Evolutionary conservation across 371 early-diverging fungal genomes (phyloP).

Genomic region (Batkoa obscura): DNA sequence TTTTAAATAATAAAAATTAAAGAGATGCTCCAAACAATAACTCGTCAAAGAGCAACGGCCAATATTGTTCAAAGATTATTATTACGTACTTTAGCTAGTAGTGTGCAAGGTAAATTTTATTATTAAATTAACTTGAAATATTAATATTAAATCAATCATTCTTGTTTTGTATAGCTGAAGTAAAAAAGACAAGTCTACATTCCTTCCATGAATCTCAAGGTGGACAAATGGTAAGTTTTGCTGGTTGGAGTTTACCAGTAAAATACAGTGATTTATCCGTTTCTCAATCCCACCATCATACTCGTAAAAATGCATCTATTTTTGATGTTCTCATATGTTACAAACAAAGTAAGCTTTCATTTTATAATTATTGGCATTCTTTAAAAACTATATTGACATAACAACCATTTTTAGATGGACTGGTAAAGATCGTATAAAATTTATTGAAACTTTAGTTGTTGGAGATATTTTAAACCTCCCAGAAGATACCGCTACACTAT

Average conservation of each 20-base stretch:
- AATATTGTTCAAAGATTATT: too few species aligned
- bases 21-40: too few species aligned
- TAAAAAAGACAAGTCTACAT: slow-evolving; percentile 69
- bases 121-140: too few species aligned
- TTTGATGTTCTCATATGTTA: slow-evolving; percentile 98
- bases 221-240: slow-evolving; percentile 88
- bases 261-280: slow-evolving; percentile 65
- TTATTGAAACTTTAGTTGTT: slow-evolving; percentile 75
- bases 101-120: too few species aligned
- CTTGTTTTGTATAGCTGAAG: neutral
- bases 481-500: slow-evolving; percentile 62
- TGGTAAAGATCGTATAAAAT: slow-evolving; percentile 72
- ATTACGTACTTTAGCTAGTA: too few species aligned
- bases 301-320: slow-evolving; percentile 75
- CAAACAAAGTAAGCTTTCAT: slow-evolving; percentile 55
- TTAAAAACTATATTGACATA: neutral
- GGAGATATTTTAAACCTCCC: slow-evolving; percentile 69
- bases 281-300: slow-evolving; percentile 74
- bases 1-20: too few species aligned
- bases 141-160: too few species aligned
- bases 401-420: slow-evolving; percentile 30
- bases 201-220: slow-evolving; percentile 81
- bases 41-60: too few species aligned
- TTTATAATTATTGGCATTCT: neutral
- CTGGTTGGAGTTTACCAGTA: slow-evolving; percentile 93